Percentiles rank a stretch among this genome's conserved stretches.
phyloP scores from a whole-genome alignment of 1,284 basidiomycete species.

The Rhodotorula sp. region DNA sequence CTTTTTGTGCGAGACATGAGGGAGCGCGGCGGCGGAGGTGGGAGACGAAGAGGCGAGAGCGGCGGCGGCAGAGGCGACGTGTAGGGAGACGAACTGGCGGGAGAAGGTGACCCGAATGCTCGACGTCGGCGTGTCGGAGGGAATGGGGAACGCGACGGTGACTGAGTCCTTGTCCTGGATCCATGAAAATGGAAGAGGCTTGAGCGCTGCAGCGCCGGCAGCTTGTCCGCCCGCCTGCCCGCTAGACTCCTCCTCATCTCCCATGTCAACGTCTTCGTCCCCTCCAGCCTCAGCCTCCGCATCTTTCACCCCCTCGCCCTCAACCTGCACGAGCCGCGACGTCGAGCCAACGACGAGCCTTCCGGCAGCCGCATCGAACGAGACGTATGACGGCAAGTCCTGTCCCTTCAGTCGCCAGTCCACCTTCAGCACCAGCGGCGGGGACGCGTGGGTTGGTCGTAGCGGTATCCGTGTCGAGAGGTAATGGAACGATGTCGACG shows the following conservation, averaged over 20 bases:
- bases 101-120: conserved; percentile 68
- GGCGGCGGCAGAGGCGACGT: conserved; percentile 50
- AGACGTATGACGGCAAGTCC: conserved; percentile 66
- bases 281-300: not conserved
- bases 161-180: conserved; percentile 78
- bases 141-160: conserved; percentile 76
- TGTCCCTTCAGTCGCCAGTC: conserved; percentile 66
- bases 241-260: not conserved
- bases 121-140: conserved; percentile 62
- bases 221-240: not conserved
- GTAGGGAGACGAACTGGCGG: conserved; percentile 61
- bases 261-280: not conserved
- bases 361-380: conserved; percentile 54
- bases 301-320: not conserved
- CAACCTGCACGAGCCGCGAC: conserved; percentile 53
- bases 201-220: conserved; percentile 43
- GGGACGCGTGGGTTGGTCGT: conserved; percentile 47
- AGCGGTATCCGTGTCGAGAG: conserved; percentile 9
- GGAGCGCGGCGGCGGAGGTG: conserved; percentile 49
- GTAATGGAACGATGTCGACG: conserved; percentile 22
- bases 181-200: conserved; percentile 76
- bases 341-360: conserved; percentile 62
- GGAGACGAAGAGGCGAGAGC: not conserved
- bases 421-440: conserved; percentile 49
- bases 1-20: conserved; percentile 61